These are phyloP conservation scores for Scleroderma citrinum DNA, from an alignment of 768 basidiomycete species.

Conservation along the genomic window DNA sequence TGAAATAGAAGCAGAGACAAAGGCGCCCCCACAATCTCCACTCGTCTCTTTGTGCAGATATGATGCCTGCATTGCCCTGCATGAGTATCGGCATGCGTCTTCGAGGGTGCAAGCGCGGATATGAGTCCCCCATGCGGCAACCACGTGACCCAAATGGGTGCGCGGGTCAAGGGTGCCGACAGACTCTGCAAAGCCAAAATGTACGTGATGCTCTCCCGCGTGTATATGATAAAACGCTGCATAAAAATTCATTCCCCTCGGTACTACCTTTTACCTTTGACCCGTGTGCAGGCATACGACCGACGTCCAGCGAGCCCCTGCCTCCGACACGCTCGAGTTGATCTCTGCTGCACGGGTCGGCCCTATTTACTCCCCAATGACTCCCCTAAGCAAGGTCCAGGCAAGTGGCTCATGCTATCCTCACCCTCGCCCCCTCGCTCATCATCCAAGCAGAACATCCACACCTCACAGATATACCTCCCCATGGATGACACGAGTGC, in stretches of 20 bases:
- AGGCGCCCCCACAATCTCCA: background rate
- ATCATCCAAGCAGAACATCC: background rate
- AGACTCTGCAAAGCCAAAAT: constrained; percentile 16
- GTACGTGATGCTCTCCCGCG: constrained; percentile 17
- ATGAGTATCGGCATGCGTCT: constrained; percentile 1
- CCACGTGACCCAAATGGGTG: constrained; percentile 3
- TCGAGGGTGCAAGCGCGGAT: constrained; percentile 14
- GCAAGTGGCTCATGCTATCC: background rate
- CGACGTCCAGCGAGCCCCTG: background rate
- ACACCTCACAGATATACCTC: constrained; percentile 14
- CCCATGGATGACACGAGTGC: constrained; percentile 16
- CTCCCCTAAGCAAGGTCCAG: background rate
- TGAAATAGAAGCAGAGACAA: background rate
- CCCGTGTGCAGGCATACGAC: constrained; percentile 21
- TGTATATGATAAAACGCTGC: constrained; percentile 10
- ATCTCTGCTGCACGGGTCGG: background rate
- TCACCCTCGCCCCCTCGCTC: background rate
- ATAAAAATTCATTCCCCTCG: constrained; percentile 16
- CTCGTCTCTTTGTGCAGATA: too few species aligned
- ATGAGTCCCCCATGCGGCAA: constrained; percentile 13
- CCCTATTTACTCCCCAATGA: background rate
- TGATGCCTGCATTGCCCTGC: background rate
- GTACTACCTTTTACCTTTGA: constrained; percentile 5
- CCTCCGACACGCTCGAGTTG: background rate
- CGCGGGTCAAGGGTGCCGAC: background rate